phyloP scores from a whole-genome alignment of 2,329 filamentous ascomycete genomes.

The Lachnellula subtilissima region DNA sequence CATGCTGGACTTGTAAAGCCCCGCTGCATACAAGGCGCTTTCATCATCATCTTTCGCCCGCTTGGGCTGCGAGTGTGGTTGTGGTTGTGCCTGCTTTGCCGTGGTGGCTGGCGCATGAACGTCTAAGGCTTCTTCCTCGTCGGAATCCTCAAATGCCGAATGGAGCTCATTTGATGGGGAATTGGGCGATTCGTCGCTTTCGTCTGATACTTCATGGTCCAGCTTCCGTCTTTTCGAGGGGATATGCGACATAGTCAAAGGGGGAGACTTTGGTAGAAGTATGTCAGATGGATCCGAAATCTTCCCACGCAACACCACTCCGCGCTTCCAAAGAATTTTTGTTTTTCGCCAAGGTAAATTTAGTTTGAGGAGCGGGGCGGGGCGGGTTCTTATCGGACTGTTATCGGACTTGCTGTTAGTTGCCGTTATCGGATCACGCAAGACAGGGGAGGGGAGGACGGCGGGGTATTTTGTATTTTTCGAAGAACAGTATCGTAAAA shows the following conservation, averaged over 20 bases:
- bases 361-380: not conserved
- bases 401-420: not conserved
- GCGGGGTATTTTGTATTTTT: not conserved
- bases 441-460: not conserved
- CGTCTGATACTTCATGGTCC: slow-evolving; percentile 17
- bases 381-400: not conserved
- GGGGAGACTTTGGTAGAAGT: not conserved
- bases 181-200: not conserved
- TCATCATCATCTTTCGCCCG: slow-evolving; percentile 23
- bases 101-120: slow-evolving; percentile 4
- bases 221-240: slow-evolving; percentile 33
- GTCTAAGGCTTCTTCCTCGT: slow-evolving; percentile 18
- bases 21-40: slow-evolving; percentile 36
- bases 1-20: slow-evolving; percentile 57
- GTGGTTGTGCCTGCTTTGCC: slow-evolving; percentile 5
- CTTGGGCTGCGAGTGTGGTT: slow-evolving; percentile 10
- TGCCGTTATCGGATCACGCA: not conserved
- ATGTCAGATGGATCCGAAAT: not conserved
- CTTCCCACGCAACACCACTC: not conserved
- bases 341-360: not conserved
- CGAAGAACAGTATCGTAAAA: not conserved
- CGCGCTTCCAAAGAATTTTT: not conserved
- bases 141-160: not conserved
- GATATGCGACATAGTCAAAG: slow-evolving; percentile 18
- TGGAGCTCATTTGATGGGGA: not conserved